These are phyloP conservation scores for Calocybe cyanea DNA, from an alignment of 768 basidiomycete genomes.

Conservation along the genomic window DNA sequence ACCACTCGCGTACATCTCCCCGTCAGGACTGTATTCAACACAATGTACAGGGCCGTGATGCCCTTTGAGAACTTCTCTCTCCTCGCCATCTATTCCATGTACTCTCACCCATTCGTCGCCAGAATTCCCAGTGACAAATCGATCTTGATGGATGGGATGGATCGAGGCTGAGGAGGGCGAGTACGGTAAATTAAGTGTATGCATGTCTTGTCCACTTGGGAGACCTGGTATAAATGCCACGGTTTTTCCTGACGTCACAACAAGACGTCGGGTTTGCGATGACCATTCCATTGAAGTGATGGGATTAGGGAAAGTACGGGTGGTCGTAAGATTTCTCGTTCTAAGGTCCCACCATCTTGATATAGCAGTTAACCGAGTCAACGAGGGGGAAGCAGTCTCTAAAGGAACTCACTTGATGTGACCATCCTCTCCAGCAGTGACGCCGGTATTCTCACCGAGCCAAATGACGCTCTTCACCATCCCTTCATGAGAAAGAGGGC, in stretches of 20 bases:
- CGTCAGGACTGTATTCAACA: constrained; percentile 91
- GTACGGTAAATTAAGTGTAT: constrained; percentile 78
- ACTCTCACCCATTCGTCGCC: constrained; percentile 96
- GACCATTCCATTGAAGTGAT: constrained; percentile 96
- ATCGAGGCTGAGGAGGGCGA: constrained; percentile 92
- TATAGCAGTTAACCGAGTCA: constrained; percentile 13
- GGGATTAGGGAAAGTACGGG: constrained; percentile 68
- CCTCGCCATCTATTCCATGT: constrained; percentile 86
- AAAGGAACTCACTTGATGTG: constrained; percentile 65
- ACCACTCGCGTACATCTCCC: constrained; percentile 96
- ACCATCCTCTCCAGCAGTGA: constrained; percentile 91
- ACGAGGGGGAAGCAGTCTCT: background rate
- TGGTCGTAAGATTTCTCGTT: constrained; percentile 67
- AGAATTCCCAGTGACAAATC: constrained; percentile 88
- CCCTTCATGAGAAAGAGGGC: constrained; percentile 74
- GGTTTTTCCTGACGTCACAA: constrained; percentile 87
- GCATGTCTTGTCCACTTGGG: constrained; percentile 60
- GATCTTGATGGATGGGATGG: constrained; percentile 82
- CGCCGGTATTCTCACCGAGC: constrained; percentile 84
- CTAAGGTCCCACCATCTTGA: constrained; percentile 95
- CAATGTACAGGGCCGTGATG: constrained; percentile 98
- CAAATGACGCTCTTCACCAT: constrained; percentile 91
- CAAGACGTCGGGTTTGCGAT: constrained; percentile 71
- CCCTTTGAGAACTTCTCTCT: constrained; percentile 89
- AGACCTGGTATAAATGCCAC: constrained; percentile 87